Evolutionary conservation across 208 protist species (phyloP).

Genomic region (Borovskyia barvae): DNA sequence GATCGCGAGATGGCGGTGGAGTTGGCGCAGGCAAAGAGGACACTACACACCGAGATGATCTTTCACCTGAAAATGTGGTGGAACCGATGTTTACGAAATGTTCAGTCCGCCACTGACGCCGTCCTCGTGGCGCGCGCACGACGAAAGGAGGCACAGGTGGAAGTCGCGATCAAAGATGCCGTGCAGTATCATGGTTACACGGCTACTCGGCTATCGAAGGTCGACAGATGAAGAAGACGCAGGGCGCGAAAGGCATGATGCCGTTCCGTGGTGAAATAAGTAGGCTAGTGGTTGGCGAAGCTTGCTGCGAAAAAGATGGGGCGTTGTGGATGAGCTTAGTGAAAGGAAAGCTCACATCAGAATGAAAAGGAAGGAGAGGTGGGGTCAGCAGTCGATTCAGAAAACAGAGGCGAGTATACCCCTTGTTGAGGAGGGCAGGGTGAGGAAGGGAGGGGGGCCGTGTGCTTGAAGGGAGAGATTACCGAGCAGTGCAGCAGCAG

Average conservation of each 20-base stretch:
- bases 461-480: too few relatives aligned
- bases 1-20: constrained; percentile 47
- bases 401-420: too few relatives aligned
- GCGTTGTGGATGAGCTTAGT: too few relatives aligned
- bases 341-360: too few relatives aligned
- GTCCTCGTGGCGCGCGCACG: constrained; percentile 32
- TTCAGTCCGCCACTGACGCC: constrained; percentile 54
- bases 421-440: too few relatives aligned
- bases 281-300: not conserved
- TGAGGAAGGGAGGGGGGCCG: too few relatives aligned
- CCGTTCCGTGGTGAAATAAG: not conserved
- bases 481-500: too few relatives aligned
- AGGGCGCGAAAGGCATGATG: not conserved
- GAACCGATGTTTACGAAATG: constrained; percentile 71
- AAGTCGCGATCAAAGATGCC: constrained; percentile 45
- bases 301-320: too few relatives aligned
- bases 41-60: constrained; percentile 72
- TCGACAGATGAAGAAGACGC: too few relatives aligned
- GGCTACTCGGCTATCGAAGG: constrained; percentile 44
- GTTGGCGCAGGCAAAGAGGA: constrained; percentile 40
- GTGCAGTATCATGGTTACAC: constrained; percentile 62
- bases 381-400: too few relatives aligned
- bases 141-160: constrained; percentile 34
- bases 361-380: too few relatives aligned
- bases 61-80: constrained; percentile 85